Base-by-base conservation (phyloP, 257 asterid species). In the Salvia hispanica region DNA sequence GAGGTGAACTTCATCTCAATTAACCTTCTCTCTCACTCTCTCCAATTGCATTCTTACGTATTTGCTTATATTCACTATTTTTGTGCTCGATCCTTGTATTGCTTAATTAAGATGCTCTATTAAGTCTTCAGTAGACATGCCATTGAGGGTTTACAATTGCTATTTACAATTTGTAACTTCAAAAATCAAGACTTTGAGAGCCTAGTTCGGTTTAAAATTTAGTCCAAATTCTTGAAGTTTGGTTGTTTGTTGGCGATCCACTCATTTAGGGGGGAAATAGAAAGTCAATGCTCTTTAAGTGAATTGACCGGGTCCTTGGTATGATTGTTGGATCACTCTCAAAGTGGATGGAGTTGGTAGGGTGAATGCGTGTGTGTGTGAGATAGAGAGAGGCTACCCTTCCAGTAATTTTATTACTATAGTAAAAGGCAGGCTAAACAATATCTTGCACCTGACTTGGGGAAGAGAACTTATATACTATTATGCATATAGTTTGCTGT, bases 1-100 rank as follows among this genome's bases (percentile, higher is more conserved):
- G 97, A 87, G 98, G 98, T 89, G 36, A 70, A 1, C 48, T 56
- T 7, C 46, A 64, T 78, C 62, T 25, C 63, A 37, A 28, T 58
- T 25, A 16, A 69, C 15, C 42, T 12, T 56, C 40, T 31, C 45
- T 15, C 43, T 25, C 9, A 9, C 40, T 31, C 45, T 15, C 43
- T 16, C 9, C 12, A 50, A 34, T 52, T 18, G 16, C 12, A 39
- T 47, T 58, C 8, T 18, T 10, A 45, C 9, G 28, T 8, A 54
- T 14, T 3, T 45, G 3, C n/a, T n/a, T 62, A 5, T 55, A 13
- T 50, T 1, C 21, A 25, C 31, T 25, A 25, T 25, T 25, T 25
- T 12, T 31, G 11, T 13, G 43, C 5, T 45, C 39, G 44, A n/a
- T 47, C 44, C 25, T 21, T 12, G 15, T 54, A 43, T 53, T 71